phyloP scores from a whole-genome alignment of 2,329 filamentous ascomycete genomes.

The Penicillium digitatum region DNA sequence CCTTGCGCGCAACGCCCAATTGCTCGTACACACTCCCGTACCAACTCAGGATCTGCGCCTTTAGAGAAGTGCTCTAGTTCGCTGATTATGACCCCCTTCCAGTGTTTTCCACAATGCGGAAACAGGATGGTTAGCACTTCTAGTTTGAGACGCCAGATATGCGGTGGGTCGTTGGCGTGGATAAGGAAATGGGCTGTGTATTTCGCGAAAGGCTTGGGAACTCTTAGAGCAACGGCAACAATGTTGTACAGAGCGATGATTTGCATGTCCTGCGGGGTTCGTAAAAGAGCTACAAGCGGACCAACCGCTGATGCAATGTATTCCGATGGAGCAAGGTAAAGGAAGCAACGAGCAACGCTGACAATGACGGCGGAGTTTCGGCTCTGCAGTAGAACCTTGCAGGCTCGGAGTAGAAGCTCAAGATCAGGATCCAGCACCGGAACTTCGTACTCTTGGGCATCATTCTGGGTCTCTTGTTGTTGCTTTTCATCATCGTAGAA shows the following conservation, averaged over 20 bases:
- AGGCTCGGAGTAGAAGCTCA: constrained; percentile 71
- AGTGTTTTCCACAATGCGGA: constrained; percentile 68
- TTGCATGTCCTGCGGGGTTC: constrained; percentile 80
- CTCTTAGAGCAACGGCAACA: constrained; percentile 77
- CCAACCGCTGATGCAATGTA: constrained; percentile 74
- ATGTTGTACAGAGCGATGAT: constrained; percentile 91
- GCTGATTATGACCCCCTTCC: constrained; percentile 82
- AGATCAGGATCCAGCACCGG: constrained; percentile 74
- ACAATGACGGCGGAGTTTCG: constrained; percentile 91
- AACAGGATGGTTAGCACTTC: constrained; percentile 90
- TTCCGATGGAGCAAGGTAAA: constrained; percentile 74
- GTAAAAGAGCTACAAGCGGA: constrained; percentile 78
- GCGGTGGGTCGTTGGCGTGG: constrained; percentile 69
- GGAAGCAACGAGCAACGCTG: constrained; percentile 78
- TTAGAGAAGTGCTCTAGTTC: constrained; percentile 92
- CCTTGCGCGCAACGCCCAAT: constrained; percentile 90
- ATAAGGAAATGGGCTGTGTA: constrained; percentile 89
- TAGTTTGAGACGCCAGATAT: constrained; percentile 87
- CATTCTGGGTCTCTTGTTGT: constrained; percentile 45
- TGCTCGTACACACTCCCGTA: constrained; percentile 83
- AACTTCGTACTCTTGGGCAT: constrained; percentile 52
- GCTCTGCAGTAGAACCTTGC: constrained; percentile 81
- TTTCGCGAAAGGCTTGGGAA: constrained; percentile 76
- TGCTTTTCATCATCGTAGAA: constrained; percentile 73
- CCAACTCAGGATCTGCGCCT: constrained; percentile 67